Base-by-base conservation (phyloP, 2,329 filamentous ascomycete species). In the Ceratocystis ficicola region DNA sequence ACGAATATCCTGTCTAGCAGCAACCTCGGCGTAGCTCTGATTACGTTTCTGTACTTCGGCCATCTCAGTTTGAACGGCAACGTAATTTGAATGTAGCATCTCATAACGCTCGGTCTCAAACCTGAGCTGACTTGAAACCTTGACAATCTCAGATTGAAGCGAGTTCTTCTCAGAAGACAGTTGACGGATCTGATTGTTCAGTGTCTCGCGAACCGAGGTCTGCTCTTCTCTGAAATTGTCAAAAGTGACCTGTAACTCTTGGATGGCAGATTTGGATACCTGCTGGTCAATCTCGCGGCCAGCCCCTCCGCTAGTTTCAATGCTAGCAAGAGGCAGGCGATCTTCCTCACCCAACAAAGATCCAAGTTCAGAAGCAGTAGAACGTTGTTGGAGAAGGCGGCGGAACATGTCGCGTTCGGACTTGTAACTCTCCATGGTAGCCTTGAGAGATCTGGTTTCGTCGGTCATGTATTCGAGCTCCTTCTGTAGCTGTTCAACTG, bases 321-420 rank as follows among this genome's bases (percentile, higher is more conserved):
- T 83, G 70, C 80, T 86, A 66, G 78, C 77, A 64, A 86, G 76
- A 36, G 84, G 79, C 64, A 80, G 78, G 46, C 81, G 79, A 41
- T 88, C 76, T 20, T 88, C 89, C 70, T 86, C 85, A 1, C 87
- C 89, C 72, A 95, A 86, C 62, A 86, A 80, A 1, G 86, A 86
- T 17, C 83, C 81, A 52, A 87, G 78, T 68, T 91, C 87, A 12
- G 77, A 80, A 73, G 83, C 73, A 72, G 82, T 72, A 72, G 80
- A 73, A 76, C 86, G 75, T 69, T 94, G 89, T 70, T 93, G 89
- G 36, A 96, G 83, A 79, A 97, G 92, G 64, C 92, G 90, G 25
- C 93, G 86, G 86, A 96, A 97, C 84, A 96, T 96, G 73, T 99
- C 93, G 69, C 94, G 87, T 77, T 99, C 94, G 71, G 91, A 90